Evolutionary conservation across 1,139 yeast species (phyloP).

Genomic region (Magnusiomyces fungicola): DNA sequence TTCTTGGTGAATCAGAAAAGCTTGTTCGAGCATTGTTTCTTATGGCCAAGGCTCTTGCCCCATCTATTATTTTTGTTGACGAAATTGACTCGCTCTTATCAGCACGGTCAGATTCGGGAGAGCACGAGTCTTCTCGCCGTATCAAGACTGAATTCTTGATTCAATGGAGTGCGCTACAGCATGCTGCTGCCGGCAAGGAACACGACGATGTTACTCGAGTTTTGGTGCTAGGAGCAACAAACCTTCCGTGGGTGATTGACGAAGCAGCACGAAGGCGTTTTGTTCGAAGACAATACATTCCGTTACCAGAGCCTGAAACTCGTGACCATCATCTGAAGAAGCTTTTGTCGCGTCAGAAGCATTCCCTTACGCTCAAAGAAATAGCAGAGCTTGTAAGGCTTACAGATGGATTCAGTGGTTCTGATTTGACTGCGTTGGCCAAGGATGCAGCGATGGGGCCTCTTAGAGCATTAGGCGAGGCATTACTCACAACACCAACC

Average conservation of each 20-base stretch:
- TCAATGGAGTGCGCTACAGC: constrained; percentile 91
- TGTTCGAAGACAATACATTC: constrained; percentile 89
- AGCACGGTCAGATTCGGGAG: constrained; percentile 74
- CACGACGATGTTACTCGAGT: constrained; percentile 64
- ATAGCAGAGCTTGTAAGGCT: constrained; percentile 49
- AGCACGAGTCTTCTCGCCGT: constrained; percentile 84
- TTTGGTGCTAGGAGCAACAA: constrained; percentile 89
- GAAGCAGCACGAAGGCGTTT: constrained; percentile 97
- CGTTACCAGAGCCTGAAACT: constrained; percentile 85
- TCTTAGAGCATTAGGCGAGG: constrained; percentile 80
- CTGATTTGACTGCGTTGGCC: constrained; percentile 91
- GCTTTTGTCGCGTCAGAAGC: constrained; percentile 67
- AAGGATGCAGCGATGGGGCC: constrained; percentile 99
- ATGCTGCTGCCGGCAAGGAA: constrained; percentile 77
- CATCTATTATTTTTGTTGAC: constrained; percentile 91
- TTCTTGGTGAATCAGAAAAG: constrained; percentile 88
- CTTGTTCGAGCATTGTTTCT: constrained; percentile 82
- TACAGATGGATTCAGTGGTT: constrained; percentile 84
- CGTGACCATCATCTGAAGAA: constrained; percentile 65
- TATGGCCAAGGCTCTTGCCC: constrained; percentile 80
- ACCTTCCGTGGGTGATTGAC: constrained; percentile 96
- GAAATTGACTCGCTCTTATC: constrained; percentile 91
- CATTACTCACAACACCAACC: constrained; percentile 73
- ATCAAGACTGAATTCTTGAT: constrained; percentile 91
- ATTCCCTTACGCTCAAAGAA: constrained; percentile 55